Percentiles rank a stretch among this genome's conserved stretches.
phyloP scores from a whole-genome alignment of 352 stramenopile species.

The Phytopythium sindhum region DNA sequence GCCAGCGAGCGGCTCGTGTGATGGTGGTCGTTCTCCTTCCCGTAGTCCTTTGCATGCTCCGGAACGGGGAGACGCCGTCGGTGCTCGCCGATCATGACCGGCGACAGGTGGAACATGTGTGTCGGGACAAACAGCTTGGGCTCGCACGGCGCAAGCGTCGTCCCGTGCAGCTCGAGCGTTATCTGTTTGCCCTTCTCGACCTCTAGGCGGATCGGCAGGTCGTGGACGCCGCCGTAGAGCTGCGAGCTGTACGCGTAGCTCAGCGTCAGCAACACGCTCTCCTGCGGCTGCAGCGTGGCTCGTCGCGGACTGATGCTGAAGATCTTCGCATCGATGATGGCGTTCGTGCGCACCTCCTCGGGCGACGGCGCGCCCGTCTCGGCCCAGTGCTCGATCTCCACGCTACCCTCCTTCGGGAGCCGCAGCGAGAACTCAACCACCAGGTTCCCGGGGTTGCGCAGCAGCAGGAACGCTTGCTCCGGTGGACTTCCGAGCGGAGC shows the following conservation, averaged over 20 bases:
- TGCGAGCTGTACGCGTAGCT: slow-evolving; percentile 69
- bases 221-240: slow-evolving; percentile 78
- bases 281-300: slow-evolving; percentile 48
- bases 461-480: slow-evolving; percentile 69
- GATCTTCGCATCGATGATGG: slow-evolving; percentile 79
- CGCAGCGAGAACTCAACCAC: slow-evolving; percentile 82
- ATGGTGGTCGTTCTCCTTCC: slow-evolving; percentile 9
- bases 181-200: slow-evolving; percentile 90
- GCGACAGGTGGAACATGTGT: slow-evolving; percentile 54
- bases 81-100: slow-evolving; percentile 73
- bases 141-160: slow-evolving; percentile 59
- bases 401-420: slow-evolving; percentile 89
- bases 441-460: slow-evolving; percentile 86
- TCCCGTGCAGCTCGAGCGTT: slow-evolving; percentile 79
- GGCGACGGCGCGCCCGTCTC: slow-evolving; percentile 85
- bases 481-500: slow-evolving; percentile 42
- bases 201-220: slow-evolving; percentile 83
- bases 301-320: slow-evolving; percentile 55
- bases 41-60: background rate
- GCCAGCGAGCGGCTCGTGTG: background rate
- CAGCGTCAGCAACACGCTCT: slow-evolving; percentile 63
- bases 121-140: slow-evolving; percentile 69
- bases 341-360: slow-evolving; percentile 66
- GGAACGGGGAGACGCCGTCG: slow-evolving; percentile 12
- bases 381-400: slow-evolving; percentile 93